Conservation (phyloP, 495 filamentous ascomycete species). For the Penicillium paxilli region DNA sequence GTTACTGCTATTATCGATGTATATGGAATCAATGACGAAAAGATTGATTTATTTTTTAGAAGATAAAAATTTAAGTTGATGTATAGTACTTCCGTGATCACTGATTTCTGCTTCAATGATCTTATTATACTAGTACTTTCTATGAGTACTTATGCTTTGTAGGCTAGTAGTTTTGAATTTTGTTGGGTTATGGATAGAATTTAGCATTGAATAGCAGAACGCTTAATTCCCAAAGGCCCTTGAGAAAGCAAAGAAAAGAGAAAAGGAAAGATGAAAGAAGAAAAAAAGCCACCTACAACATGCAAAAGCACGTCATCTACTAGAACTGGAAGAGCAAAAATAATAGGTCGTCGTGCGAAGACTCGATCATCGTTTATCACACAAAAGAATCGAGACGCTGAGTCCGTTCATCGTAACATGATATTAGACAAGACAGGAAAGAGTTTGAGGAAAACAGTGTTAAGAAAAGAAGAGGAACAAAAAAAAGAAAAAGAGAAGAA, state of each 20-base stretch:
- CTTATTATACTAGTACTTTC: too few relatives aligned
- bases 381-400: slow-evolving; percentile 22
- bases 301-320: neutral
- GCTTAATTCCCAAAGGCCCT: neutral
- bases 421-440: slow-evolving; percentile 29
- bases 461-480: slow-evolving; percentile 14
- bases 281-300: neutral
- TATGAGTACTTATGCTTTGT: too few relatives aligned
- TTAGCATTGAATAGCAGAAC: neutral
- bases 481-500: slow-evolving; percentile 15
- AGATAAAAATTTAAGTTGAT: too few relatives aligned
- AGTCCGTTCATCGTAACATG: slow-evolving; percentile 32
- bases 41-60: too few relatives aligned
- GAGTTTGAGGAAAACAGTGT: slow-evolving; percentile 6
- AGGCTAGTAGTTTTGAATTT: neutral
- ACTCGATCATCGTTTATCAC: slow-evolving; percentile 20
- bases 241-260: too few relatives aligned
- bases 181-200: neutral
- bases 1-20: too few relatives aligned
- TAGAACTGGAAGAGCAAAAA: slow-evolving; percentile 5
- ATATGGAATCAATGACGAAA: too few relatives aligned
- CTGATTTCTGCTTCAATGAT: too few relatives aligned
- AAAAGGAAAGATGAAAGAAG: too few relatives aligned
- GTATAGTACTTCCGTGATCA: too few relatives aligned
- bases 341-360: slow-evolving; percentile 15